Evolutionary conservation across 2,329 filamentous ascomycete genomes (phyloP), one percentile per base, ranked within the genome.

Genomic region (Ophiobolus disseminans): DNA sequence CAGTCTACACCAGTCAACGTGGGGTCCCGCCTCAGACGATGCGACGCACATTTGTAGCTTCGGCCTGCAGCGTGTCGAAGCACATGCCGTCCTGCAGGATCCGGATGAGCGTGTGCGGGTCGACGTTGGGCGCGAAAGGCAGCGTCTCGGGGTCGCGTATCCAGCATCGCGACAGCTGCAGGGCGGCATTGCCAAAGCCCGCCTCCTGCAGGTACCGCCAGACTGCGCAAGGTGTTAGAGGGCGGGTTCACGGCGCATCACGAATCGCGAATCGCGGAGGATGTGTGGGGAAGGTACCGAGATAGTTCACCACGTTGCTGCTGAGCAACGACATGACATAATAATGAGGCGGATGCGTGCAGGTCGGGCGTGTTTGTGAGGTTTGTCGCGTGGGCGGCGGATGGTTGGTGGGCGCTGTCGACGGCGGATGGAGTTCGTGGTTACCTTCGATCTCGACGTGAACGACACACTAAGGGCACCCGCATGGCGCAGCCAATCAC

Each of bases 241-340:
- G 26, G 43, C 5, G 34, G 19, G 32, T 13, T n/a, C 14, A 23
- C 8, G 40, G 28, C 45, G 45, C 40, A 47, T n/a, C n/a, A n/a
- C n/a, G n/a, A n/a, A n/a, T n/a, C n/a, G n/a, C n/a, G n/a, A n/a
- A n/a, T n/a, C n/a, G 31, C 31, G 49, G 31, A 31, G 25, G 2
- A 19, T 20, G 46, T 9, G 30, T 36, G 38, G 37, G 40, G 41
- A 30, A 19, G 28, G 48, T 55, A 63, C 62, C 58, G 66, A 87
- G 76, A 74, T 87, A 86, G 75, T 87, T 88, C 68, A 88, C 80
- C 70, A 86, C 83, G 76, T 87, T 80, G 58, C 79, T 81, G 63
- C 76, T 81, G 55, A 84, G 74, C 57, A 68, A 64, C 43, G 70
- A 66, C 71, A 76, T 76, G 60, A 73, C 70, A 73, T 73, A 76